Evolutionary conservation across 495 filamentous ascomycete species (phyloP).

Genomic region (Lasiosphaeria ovina): DNA sequence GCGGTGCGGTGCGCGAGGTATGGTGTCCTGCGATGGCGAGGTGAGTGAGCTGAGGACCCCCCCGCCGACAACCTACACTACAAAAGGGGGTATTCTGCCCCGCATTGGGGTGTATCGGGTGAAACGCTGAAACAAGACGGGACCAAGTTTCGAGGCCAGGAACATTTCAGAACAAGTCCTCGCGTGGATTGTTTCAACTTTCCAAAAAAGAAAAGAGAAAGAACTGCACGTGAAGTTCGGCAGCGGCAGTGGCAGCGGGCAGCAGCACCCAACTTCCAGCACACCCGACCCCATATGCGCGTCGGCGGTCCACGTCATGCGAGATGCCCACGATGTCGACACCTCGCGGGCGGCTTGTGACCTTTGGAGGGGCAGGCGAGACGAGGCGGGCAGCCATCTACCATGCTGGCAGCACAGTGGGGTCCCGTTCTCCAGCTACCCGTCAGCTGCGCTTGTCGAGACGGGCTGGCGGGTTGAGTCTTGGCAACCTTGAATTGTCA

Average conservation of each 20-base stretch:
- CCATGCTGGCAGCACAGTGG: not conserved
- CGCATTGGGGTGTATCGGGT: not conserved
- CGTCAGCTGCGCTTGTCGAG: not conserved
- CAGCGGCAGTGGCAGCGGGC: no score
- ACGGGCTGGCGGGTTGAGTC: no score
- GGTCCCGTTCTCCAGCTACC: not conserved
- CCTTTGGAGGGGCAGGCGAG: not conserved
- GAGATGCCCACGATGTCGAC: conserved; percentile 1
- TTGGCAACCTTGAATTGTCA: no score
- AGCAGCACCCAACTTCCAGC: no score
- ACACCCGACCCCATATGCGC: not conserved
- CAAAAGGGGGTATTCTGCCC: not conserved
- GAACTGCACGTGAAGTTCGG: no score
- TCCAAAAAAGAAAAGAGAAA: not conserved
- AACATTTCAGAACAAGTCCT: not conserved
- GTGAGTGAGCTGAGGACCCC: not conserved
- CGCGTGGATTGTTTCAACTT: not conserved
- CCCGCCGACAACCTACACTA: not conserved
- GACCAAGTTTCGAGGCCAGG: not conserved
- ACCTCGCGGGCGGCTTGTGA: not conserved
- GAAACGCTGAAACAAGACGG: conserved; percentile 1
- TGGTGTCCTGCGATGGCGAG: no score
- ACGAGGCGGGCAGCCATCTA: not conserved
- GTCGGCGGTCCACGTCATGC: not conserved
- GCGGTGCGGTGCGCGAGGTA: no score